Conservation (phyloP, 2,329 filamentous ascomycete species). For the Hypocreales sp. region DNA sequence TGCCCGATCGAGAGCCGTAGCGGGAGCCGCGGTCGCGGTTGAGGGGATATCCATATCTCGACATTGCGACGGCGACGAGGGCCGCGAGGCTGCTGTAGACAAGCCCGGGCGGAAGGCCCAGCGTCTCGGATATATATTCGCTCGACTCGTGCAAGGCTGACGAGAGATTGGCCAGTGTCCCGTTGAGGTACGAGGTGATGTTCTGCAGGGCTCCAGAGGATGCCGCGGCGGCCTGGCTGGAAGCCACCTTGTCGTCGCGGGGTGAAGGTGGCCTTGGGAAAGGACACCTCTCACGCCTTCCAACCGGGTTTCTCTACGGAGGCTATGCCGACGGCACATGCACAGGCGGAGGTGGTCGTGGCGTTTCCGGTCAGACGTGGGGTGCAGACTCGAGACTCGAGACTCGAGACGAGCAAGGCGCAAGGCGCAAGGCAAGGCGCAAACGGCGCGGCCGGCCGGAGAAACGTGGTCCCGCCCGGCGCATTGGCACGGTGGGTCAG, state of each 20-base stretch:
- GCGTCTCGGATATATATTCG: constrained; percentile 34
- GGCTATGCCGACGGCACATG: too few species aligned
- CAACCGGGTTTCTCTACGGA: not conserved
- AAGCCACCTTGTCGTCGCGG: constrained; percentile 44
- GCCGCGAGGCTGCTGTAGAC: constrained; percentile 35
- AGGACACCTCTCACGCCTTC: constrained; percentile 15
- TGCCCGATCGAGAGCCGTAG: constrained; percentile 30
- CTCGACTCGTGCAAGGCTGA: constrained; percentile 30
- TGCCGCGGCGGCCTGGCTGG: constrained; percentile 39
- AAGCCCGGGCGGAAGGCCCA: constrained; percentile 31
- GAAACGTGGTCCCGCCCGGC: too few species aligned
- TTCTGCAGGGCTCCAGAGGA: constrained; percentile 48
- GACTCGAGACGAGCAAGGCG: too few species aligned
- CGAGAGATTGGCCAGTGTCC: constrained; percentile 32
- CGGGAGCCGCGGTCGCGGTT: constrained; percentile 32
- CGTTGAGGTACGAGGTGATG: constrained; percentile 41
- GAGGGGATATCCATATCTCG: constrained; percentile 35
- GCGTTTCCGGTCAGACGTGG: too few species aligned
- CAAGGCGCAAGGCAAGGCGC: too few species aligned
- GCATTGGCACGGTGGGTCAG: too few species aligned
- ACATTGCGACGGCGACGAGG: constrained; percentile 36
- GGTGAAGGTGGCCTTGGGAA: constrained; percentile 16
- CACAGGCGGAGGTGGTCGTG: too few species aligned
- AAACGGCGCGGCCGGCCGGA: too few species aligned
- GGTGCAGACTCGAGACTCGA: too few species aligned